phyloP scores from a whole-genome alignment of 805 yeast genomes.

The Yarrowia sp. region DNA sequence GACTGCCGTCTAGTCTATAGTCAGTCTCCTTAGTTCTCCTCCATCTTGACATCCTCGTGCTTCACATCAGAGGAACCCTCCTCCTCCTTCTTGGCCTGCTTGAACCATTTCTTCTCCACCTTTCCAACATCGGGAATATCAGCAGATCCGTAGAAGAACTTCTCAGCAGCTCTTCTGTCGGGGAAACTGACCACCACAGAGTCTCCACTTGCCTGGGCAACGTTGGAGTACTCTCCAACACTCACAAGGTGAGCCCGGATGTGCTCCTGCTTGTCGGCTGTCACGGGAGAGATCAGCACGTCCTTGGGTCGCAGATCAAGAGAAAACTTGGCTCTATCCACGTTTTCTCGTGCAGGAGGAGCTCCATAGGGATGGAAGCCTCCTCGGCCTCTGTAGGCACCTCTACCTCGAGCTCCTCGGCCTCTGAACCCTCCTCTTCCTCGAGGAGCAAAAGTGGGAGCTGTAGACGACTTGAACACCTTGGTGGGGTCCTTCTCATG shows the following conservation, averaged over 20 bases:
- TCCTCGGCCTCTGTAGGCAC: slow-evolving; percentile 20
- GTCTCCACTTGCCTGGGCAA: slow-evolving; percentile 40
- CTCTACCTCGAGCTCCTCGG: slow-evolving; percentile 21
- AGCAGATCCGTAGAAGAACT: slow-evolving; percentile 46
- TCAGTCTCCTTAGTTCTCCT: slow-evolving; percentile 4
- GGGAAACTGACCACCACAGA: slow-evolving; percentile 47
- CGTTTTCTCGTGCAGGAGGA: slow-evolving; percentile 45
- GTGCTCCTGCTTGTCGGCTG: slow-evolving; percentile 49
- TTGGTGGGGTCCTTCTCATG: slow-evolving; percentile 27
- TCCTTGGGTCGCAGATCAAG: slow-evolving; percentile 53
- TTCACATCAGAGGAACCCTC: not conserved
- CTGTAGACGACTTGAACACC: slow-evolving; percentile 16
- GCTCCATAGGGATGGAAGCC: slow-evolving; percentile 39
- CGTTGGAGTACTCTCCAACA: slow-evolving; percentile 45
- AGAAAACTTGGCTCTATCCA: slow-evolving; percentile 17
- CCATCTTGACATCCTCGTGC: slow-evolving; percentile 30
- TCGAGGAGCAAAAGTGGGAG: slow-evolving; percentile 6
- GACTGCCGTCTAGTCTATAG: too few species aligned
- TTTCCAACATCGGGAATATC: slow-evolving; percentile 48
- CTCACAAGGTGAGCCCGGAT: slow-evolving; percentile 47
- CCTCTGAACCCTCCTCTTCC: slow-evolving; percentile 25
- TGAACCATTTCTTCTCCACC: slow-evolving; percentile 47
- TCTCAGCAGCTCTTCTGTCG: slow-evolving; percentile 53
- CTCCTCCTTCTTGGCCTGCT: slow-evolving; percentile 16
- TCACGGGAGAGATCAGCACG: slow-evolving; percentile 49